Conservation (phyloP, 73 alveolate species). For the Blepharisma japonicum region DNA sequence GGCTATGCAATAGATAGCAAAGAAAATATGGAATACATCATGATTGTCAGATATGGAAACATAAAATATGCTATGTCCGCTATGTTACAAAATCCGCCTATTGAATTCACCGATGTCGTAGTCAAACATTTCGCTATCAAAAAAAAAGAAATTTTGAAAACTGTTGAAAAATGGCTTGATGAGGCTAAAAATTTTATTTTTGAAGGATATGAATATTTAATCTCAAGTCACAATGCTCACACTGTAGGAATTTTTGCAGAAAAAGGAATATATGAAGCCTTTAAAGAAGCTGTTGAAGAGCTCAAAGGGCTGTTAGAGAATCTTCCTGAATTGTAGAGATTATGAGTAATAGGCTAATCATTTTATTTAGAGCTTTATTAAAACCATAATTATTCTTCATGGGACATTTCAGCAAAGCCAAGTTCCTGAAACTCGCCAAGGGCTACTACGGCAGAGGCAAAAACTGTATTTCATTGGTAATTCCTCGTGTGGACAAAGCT, state of each 20-base stretch:
- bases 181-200: conserved; percentile 45
- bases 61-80: conserved; percentile 95
- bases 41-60: conserved; percentile 91
- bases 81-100: conserved; percentile 83
- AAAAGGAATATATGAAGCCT: too few relatives aligned
- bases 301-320: too few relatives aligned
- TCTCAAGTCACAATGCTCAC: too few relatives aligned
- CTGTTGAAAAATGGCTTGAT: conserved; percentile 85
- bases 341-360: not conserved
- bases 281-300: too few relatives aligned
- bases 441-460: conserved; percentile 73
- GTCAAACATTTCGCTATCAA: conserved; percentile 90
- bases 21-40: conserved; percentile 92
- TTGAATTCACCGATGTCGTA: conserved; percentile 90
- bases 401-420: not conserved
- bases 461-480: conserved; percentile 61
- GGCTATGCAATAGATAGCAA: conserved; percentile 82
- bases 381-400: not conserved
- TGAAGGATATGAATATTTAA: too few relatives aligned
- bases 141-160: conserved; percentile 86
- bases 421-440: conserved; percentile 54
- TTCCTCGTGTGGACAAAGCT: conserved; percentile 62
- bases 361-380: not conserved
- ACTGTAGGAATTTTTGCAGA: too few relatives aligned
- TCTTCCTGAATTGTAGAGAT: too few relatives aligned